Conservation (phyloP, 1,284 basidiomycete species). For the Kwoniella shivajii region DNA sequence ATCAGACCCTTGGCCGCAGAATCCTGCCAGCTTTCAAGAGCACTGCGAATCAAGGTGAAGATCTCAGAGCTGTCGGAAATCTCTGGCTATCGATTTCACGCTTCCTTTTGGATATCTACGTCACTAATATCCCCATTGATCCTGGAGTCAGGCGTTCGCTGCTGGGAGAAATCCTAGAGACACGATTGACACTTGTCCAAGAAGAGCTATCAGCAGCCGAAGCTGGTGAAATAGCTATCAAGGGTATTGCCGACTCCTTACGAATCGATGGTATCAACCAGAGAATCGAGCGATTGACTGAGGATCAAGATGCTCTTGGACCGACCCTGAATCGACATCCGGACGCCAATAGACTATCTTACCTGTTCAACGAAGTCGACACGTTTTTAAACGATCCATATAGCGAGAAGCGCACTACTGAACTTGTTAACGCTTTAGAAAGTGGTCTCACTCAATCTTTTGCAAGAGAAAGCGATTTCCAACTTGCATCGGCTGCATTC, state of each 20-base stretch:
- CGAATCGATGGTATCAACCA: slow-evolving; percentile 49
- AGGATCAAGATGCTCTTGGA: slow-evolving; percentile 38
- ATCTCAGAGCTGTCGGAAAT: slow-evolving; percentile 38
- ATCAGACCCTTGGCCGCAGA: slow-evolving; percentile 7
- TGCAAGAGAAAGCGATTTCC: slow-evolving; percentile 52
- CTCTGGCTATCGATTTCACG: slow-evolving; percentile 67
- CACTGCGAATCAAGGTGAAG: background rate
- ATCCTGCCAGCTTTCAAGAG: slow-evolving; percentile 17
- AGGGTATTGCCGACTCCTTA: slow-evolving; percentile 65
- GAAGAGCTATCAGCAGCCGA: slow-evolving; percentile 64
- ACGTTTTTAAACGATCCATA: slow-evolving; percentile 62
- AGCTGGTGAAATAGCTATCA: slow-evolving; percentile 63
- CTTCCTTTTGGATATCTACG: slow-evolving; percentile 60
- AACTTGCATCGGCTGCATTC: slow-evolving; percentile 56
- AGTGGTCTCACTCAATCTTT: slow-evolving; percentile 31
- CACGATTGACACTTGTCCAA: slow-evolving; percentile 58
- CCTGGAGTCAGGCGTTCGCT: slow-evolving; percentile 72
- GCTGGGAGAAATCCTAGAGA: slow-evolving; percentile 59
- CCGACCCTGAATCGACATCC: slow-evolving; percentile 49
- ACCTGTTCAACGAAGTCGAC: slow-evolving; percentile 79
- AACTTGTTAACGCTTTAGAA: slow-evolving; percentile 40
- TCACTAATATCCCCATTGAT: slow-evolving; percentile 86
- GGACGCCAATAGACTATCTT: slow-evolving; percentile 65
- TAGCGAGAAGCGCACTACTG: slow-evolving; percentile 31
- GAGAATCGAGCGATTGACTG: slow-evolving; percentile 46